These are phyloP conservation scores for Umbelopsis isabellina DNA, from an alignment of 192 early-diverging fungal genomes.

Conservation along the genomic window DNA sequence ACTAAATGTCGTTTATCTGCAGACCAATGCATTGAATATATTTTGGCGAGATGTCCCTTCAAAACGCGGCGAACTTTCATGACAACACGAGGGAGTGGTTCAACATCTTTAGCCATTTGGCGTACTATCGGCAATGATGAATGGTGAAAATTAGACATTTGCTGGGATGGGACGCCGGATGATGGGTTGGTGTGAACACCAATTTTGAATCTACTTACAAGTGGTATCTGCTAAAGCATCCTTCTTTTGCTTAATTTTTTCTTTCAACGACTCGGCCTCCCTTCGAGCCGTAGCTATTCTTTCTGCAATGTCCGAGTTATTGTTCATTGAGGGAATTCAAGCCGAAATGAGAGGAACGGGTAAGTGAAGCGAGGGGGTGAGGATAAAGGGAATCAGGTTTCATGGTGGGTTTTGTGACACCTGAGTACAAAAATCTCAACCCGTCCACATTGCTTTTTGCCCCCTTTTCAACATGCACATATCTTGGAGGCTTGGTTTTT, in stretches of 20 bases:
- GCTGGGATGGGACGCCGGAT: not conserved
- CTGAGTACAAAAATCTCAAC: slow-evolving; percentile 16
- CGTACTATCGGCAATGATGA: slow-evolving; percentile 64
- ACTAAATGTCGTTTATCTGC: slow-evolving; percentile 97
- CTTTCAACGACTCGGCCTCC: slow-evolving; percentile 95
- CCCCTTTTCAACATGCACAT: too few relatives aligned
- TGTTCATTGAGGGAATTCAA: slow-evolving; percentile 24
- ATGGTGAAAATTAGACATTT: slow-evolving; percentile 26
- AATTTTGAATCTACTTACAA: slow-evolving; percentile 61
- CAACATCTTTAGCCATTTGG: slow-evolving; percentile 83
- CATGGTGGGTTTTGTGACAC: slow-evolving; percentile 20
- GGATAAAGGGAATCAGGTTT: slow-evolving; percentile 23
- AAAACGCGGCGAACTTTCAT: slow-evolving; percentile 97
- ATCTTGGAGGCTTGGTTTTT: not conserved
- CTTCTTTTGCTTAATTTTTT: slow-evolving; percentile 92
- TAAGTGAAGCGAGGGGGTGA: slow-evolving; percentile 2
- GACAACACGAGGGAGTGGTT: slow-evolving; percentile 81
- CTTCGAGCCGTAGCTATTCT: slow-evolving; percentile 89
- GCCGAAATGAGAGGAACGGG: slow-evolving; percentile 23
- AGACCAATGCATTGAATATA: slow-evolving; percentile 99
- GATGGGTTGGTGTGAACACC: not conserved
- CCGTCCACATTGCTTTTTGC: not conserved
- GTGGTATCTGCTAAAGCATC: slow-evolving; percentile 94
- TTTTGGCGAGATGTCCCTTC: slow-evolving; percentile 98
- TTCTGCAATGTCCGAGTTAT: slow-evolving; percentile 81